These are phyloP conservation scores for Fusarium marasasianum DNA, from an alignment of 2,329 filamentous ascomycete species.

Conservation along the genomic window DNA sequence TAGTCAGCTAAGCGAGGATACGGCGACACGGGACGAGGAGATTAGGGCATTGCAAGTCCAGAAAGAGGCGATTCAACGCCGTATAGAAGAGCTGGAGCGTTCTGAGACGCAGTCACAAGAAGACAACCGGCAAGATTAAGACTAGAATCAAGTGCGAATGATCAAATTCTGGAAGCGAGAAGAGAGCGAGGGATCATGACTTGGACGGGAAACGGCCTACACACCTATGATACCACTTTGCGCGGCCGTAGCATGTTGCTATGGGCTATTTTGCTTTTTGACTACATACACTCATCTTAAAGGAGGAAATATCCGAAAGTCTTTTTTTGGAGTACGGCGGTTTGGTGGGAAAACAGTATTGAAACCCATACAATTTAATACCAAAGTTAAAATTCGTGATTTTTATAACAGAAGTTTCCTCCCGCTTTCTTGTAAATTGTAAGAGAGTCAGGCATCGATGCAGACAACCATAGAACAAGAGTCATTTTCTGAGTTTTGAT, in stretches of 20 bases:
- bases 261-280: slow-evolving; percentile 30
- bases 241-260: slow-evolving; percentile 30
- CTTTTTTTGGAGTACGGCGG: slow-evolving; percentile 8
- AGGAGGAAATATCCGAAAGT: neutral
- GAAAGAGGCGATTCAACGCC: slow-evolving; percentile 49
- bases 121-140: slow-evolving; percentile 4
- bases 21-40: slow-evolving; percentile 42
- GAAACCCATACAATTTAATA: neutral
- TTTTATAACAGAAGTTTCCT: neutral
- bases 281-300: slow-evolving; percentile 7
- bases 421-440: neutral
- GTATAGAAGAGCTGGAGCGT: slow-evolving; percentile 48
- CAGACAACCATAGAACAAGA: neutral
- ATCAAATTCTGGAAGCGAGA: slow-evolving; percentile 1
- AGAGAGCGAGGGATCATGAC: slow-evolving; percentile 26
- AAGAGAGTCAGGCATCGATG: neutral
- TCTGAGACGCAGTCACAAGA: slow-evolving; percentile 32
- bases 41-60: slow-evolving; percentile 47
- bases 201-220: slow-evolving; percentile 37
- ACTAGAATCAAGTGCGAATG: slow-evolving; percentile 2
- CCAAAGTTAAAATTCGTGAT: neutral
- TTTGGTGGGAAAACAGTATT: neutral
- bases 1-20: slow-evolving; percentile 33
- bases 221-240: slow-evolving; percentile 47
- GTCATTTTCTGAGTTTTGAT: no score